A percentile compares a stretch with the other conserved stretches of the same genome.
phyloP scores from a whole-genome alignment of 1,139 yeast species.

The Geotrichum aggregatum region DNA sequence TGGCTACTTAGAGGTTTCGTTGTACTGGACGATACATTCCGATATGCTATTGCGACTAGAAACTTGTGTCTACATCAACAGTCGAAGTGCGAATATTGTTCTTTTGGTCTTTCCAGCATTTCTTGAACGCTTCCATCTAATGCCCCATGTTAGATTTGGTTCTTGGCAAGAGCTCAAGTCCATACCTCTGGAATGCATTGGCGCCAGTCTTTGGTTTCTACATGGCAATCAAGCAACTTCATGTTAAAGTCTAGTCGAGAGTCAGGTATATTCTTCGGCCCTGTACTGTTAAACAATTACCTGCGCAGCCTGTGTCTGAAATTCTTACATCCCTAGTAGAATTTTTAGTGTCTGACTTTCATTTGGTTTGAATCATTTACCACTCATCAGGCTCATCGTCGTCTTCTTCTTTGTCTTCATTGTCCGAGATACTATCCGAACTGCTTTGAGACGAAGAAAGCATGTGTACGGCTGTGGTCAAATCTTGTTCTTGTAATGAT shows the following conservation, averaged over 20 bases:
- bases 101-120: constrained; percentile 61
- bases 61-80: constrained; percentile 21
- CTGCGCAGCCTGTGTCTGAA: constrained; percentile 63
- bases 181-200: constrained; percentile 52
- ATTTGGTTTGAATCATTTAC: constrained; percentile 24
- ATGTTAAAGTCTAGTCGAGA: constrained; percentile 49
- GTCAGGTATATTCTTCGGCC: not conserved
- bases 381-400: constrained; percentile 61
- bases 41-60: too few species aligned
- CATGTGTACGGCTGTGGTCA: too few species aligned
- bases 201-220: constrained; percentile 73
- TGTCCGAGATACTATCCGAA: too few species aligned
- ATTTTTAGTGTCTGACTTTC: not conserved
- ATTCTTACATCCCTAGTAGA: constrained; percentile 57
- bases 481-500: too few species aligned
- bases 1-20: too few species aligned
- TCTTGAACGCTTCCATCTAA: constrained; percentile 59
- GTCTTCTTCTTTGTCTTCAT: constrained; percentile 10
- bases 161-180: not conserved
- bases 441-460: too few species aligned
- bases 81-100: constrained; percentile 49
- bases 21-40: too few species aligned
- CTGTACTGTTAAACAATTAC: constrained; percentile 28
- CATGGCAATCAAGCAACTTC: constrained; percentile 62
- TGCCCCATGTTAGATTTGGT: not conserved